Evolutionary conservation across 768 basidiomycete species (phyloP).

Genomic region (Russula dissimulans): DNA sequence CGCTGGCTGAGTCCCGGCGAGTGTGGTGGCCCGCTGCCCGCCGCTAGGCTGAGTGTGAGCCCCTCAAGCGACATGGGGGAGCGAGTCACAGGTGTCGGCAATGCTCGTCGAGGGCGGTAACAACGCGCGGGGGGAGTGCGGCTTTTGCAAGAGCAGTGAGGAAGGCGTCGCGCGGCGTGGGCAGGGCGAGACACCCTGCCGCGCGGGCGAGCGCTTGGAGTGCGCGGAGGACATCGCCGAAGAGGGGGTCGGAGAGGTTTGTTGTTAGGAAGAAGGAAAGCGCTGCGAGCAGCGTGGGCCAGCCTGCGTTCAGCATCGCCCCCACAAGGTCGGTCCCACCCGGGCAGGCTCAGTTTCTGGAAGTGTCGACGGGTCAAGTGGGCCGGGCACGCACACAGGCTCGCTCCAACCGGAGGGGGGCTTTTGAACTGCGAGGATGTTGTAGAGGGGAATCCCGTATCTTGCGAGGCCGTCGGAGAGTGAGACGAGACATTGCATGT

Average conservation of each 20-base stretch:
- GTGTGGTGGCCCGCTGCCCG: conserved; percentile 28
- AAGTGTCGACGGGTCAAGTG: too few relatives aligned
- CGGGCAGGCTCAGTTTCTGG: too few relatives aligned
- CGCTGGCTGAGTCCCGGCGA: conserved; percentile 77
- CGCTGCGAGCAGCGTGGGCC: conserved; percentile 44
- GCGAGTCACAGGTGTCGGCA: conserved; percentile 46
- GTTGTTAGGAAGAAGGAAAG: conserved; percentile 85
- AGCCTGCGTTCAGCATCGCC: too few relatives aligned
- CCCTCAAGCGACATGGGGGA: conserved; percentile 53
- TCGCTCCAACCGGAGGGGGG: too few relatives aligned
- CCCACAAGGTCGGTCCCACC: too few relatives aligned
- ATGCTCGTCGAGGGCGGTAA: conserved; percentile 71
- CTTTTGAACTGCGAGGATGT: too few relatives aligned
- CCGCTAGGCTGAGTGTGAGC: conserved; percentile 40
- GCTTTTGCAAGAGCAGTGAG: conserved; percentile 19
- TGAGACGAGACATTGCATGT: too few relatives aligned
- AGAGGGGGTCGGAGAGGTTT: conserved; percentile 86
- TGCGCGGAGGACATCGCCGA: conserved; percentile 75
- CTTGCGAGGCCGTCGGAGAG: too few relatives aligned
- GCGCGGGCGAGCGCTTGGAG: conserved; percentile 63
- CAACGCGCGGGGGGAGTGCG: conserved; percentile 83
- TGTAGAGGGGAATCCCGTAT: too few relatives aligned
- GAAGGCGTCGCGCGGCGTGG: too few relatives aligned
- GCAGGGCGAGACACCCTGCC: too few relatives aligned
- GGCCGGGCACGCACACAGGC: too few relatives aligned